Evolutionary conservation across 2,329 filamentous ascomycete species (phyloP).

Genomic region (Allantophomopsis lycopodina): DNA sequence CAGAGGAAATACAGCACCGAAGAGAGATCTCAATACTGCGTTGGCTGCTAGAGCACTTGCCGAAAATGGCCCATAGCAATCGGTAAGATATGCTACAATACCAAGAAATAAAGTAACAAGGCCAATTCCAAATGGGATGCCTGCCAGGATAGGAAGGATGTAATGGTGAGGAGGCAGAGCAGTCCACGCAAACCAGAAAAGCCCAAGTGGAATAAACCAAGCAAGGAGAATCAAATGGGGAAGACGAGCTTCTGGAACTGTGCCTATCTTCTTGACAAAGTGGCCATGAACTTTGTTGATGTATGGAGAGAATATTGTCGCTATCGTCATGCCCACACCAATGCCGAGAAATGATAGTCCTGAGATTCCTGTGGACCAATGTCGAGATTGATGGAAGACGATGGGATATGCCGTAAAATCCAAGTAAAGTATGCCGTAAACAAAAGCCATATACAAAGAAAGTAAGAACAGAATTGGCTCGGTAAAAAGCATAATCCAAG

Average conservation of each 20-base stretch:
- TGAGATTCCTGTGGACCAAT: conserved; percentile 28
- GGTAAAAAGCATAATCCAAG: conserved; percentile 10
- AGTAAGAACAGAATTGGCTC: conserved; percentile 27
- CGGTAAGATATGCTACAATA: conserved; percentile 29
- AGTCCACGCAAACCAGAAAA: conserved; percentile 1
- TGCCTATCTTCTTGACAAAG: conserved; percentile 16
- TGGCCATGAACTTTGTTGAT: conserved; percentile 1
- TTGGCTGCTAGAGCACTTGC: conserved; percentile 21
- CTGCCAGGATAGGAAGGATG: conserved; percentile 26
- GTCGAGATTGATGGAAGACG: conserved; percentile 31
- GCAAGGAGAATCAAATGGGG: neutral
- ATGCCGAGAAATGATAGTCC: conserved; percentile 37
- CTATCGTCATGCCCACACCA: conserved; percentile 24
- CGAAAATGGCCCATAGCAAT: conserved; percentile 21
- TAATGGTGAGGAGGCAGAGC: conserved; percentile 17
- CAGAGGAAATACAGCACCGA: conserved; percentile 18
- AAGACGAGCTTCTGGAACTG: neutral
- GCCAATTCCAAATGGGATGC: conserved; percentile 24
- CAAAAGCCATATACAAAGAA: conserved; percentile 34
- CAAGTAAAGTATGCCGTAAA: conserved; percentile 20
- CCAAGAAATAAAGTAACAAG: conserved; percentile 26
- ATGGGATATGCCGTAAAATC: conserved; percentile 25
- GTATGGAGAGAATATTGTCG: neutral
- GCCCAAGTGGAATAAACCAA: conserved; percentile 16
- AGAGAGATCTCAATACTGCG: conserved; percentile 23